These are phyloP conservation scores for Cladosporium sp. DNA, from an alignment of 2,329 filamentous ascomycete species.

Conservation along the genomic window DNA sequence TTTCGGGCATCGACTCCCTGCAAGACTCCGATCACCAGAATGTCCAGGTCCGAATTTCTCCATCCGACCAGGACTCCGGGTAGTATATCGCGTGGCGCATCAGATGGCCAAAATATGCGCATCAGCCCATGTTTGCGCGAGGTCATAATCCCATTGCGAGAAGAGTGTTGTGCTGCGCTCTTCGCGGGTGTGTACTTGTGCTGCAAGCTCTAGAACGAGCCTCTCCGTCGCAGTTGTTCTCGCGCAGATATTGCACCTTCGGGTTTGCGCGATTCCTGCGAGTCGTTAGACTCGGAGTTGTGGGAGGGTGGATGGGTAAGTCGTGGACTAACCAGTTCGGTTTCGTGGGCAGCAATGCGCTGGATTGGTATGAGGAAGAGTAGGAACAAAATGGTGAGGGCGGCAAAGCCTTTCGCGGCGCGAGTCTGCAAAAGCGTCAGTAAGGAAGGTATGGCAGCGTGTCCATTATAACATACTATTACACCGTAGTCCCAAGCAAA, in stretches of 20 bases:
- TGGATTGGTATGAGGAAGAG: slow-evolving; percentile 81
- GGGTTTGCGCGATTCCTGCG: slow-evolving; percentile 76
- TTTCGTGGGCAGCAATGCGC: slow-evolving; percentile 77
- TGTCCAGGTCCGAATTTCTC: slow-evolving; percentile 86
- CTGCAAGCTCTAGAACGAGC: slow-evolving; percentile 71
- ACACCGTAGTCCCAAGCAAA: slow-evolving; percentile 99
- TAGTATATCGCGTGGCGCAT: slow-evolving; percentile 66
- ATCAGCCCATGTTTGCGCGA: slow-evolving; percentile 75
- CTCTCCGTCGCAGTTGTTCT: slow-evolving; percentile 89
- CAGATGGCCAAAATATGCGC: slow-evolving; percentile 97
- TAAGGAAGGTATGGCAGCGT: not conserved
- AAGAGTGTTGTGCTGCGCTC: not conserved
- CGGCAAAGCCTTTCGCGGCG: slow-evolving; percentile 78
- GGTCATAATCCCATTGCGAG: slow-evolving; percentile 62
- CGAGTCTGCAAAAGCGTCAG: slow-evolving; percentile 61
- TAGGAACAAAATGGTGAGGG: slow-evolving; percentile 82
- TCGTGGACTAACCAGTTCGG: slow-evolving; percentile 66
- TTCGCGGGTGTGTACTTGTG: not conserved
- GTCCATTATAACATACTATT: slow-evolving; percentile 61
- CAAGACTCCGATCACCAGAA: slow-evolving; percentile 85
- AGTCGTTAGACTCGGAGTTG: slow-evolving; percentile 26
- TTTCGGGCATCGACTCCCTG: slow-evolving; percentile 85
- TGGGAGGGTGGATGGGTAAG: not conserved
- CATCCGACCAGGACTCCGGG: slow-evolving; percentile 91
- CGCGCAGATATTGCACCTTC: slow-evolving; percentile 85